Evolutionary conservation across 352 stramenopile genomes (phyloP), one percentile per base, ranked within the genome.

Genomic region (Phytophthora uliginosa): DNA sequence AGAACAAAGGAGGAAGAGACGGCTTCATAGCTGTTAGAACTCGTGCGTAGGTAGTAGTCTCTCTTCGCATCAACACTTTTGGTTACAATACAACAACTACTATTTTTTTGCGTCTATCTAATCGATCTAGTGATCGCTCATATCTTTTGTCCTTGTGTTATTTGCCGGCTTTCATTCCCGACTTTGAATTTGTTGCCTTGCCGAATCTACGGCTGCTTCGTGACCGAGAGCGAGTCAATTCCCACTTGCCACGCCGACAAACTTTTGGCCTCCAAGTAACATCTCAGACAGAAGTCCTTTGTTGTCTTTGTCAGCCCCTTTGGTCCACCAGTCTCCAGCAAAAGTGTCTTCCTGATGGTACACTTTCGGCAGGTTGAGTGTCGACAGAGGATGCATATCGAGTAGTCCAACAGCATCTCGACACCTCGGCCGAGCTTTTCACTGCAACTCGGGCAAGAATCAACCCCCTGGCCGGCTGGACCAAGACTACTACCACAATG

Each of bases 331-430:
- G 63, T 28, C 3, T 77, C 66, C 20, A 69, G 58, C 20, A 63
- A 47, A 24, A 81, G 48, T 20, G 71, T 67, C 58, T 71, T 81
- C 42, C 77, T 72, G 15, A 83, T 73, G n/a, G 54, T 74, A 55
- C 78, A 85, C 47, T 83, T 85, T 56, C 66, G 55, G 59, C 78
- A 85, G 8, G 74, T 56, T 7, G 61, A 67, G 33, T 81, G 65
- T n/a, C 79, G 78, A 51, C 83, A 90, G 18, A 84, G 75, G 42
- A 84, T 58, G 53, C 83, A 91, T 9, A 68, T 60, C 9, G 64
- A 33, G 45, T 56, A 51, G 69, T 74, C 62, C 40, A 81, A 42
- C 8, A 81, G 24, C 28, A 57, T 78, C 26, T 42, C 63, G 36
- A 81, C 42, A 24, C 64, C 58, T 34, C 64, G 70, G 22, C 59